These are phyloP conservation scores for Rhodomyrtus psidioides DNA, from an alignment of 441 rosid genomes.

Conservation along the genomic window DNA sequence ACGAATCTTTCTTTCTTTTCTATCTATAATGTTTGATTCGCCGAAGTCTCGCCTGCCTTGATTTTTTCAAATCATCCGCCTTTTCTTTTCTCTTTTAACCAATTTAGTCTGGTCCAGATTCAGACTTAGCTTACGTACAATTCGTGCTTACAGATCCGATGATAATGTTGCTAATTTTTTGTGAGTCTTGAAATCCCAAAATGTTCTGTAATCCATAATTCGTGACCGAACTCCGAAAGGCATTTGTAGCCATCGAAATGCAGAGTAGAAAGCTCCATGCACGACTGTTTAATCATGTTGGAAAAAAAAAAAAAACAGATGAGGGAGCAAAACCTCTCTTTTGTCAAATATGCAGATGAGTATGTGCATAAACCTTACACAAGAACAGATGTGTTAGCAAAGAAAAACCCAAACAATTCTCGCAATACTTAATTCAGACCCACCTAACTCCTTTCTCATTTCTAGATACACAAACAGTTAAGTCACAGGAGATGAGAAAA, in stretches of 20 bases:
- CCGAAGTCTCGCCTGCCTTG: neutral
- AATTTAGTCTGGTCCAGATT: neutral
- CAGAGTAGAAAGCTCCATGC: too few species aligned
- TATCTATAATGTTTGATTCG: neutral
- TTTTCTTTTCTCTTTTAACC: neutral
- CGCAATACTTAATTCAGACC: neutral
- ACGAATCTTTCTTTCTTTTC: neutral
- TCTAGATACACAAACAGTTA: constrained; percentile 16
- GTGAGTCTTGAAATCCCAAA: neutral
- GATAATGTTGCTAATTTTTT: neutral
- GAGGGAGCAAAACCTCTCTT: neutral
- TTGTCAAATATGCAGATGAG: neutral
- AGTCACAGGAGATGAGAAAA: constrained; percentile 21
- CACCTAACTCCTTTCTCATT: constrained; percentile 12
- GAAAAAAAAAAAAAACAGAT: neutral
- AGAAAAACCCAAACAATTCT: neutral
- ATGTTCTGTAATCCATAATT: neutral
- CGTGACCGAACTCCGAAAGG: neutral
- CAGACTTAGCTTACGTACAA: neutral
- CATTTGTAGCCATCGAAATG: neutral
- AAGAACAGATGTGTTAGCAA: neutral
- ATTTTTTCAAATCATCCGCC: neutral
- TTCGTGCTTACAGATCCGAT: neutral
- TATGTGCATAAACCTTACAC: neutral
- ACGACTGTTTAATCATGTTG: too few species aligned